Evolutionary conservation across 495 filamentous ascomycete species (phyloP).

Genomic region (Annulohypoxylon maeteangense): DNA sequence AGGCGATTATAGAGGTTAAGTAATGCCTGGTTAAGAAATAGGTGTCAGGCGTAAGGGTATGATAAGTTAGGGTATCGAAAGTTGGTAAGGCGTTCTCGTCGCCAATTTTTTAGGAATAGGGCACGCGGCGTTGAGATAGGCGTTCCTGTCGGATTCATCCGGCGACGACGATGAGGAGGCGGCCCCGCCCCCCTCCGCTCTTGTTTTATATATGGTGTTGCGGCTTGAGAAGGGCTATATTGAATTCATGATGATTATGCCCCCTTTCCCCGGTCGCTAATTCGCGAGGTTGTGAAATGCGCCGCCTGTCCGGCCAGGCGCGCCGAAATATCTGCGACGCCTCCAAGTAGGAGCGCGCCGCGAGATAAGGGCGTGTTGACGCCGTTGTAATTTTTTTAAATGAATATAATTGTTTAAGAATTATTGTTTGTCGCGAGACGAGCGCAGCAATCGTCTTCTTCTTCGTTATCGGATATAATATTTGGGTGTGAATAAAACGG

Average conservation of each 20-base stretch:
- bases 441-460: too few relatives aligned
- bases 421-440: too few relatives aligned
- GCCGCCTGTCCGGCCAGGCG: too few relatives aligned
- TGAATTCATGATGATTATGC: conserved; percentile 1
- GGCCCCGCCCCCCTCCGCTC: background rate
- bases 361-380: too few relatives aligned
- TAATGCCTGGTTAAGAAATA: background rate
- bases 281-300: too few relatives aligned
- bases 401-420: too few relatives aligned
- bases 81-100: background rate
- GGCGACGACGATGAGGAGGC: background rate
- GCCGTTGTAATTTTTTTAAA: too few relatives aligned
- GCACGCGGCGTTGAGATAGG: conserved; percentile 6
- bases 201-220: background rate
- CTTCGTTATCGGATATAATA: background rate
- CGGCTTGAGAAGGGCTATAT: background rate
- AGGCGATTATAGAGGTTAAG: background rate
- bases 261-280: background rate
- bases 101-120: conserved; percentile 6
- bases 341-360: too few relatives aligned
- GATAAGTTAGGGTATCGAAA: background rate
- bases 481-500: background rate
- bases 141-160: background rate
- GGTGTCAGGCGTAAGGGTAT: background rate
- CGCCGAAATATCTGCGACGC: too few relatives aligned